phyloP scores from a whole-genome alignment of 2,329 filamentous ascomycete species.

The Alternaria rosae region DNA sequence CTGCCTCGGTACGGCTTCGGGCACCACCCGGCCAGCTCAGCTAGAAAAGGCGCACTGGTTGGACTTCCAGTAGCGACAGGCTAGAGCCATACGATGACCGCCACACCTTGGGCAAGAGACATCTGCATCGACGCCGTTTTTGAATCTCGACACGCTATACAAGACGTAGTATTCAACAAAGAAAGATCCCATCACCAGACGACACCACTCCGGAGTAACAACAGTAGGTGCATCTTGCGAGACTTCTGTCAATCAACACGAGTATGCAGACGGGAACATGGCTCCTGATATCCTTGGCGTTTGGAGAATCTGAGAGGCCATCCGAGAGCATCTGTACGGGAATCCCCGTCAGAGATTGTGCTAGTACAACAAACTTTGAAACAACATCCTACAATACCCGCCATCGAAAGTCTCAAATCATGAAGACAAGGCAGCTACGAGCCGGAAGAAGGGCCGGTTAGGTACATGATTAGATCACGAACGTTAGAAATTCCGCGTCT shows the following conservation, averaged over 20 bases:
- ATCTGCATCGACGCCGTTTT: not conserved
- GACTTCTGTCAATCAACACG: not conserved
- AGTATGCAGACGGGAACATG: not conserved
- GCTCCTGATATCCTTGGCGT: not conserved
- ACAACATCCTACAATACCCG: not conserved
- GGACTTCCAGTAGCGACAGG: not conserved
- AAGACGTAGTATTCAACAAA: not conserved
- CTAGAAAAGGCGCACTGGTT: not conserved
- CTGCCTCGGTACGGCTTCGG: not conserved
- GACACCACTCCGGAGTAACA: not conserved
- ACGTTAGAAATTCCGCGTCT: not conserved
- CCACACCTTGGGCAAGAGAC: not conserved
- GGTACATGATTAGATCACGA: not conserved
- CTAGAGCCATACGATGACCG: constrained; percentile 1
- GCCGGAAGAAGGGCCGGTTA: not conserved
- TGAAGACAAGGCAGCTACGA: not conserved
- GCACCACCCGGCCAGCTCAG: not conserved
- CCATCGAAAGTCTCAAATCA: not conserved
- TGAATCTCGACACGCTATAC: not conserved
- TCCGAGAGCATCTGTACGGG: not conserved
- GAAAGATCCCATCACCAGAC: not conserved
- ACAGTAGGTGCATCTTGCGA: not conserved
- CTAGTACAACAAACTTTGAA: not conserved
- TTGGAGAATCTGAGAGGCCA: not conserved
- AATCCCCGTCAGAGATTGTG: not conserved